Evolutionary conservation across 495 filamentous ascomycete genomes (phyloP), one percentile per base, ranked within the genome.

Genomic region (Penicillium parvum): DNA sequence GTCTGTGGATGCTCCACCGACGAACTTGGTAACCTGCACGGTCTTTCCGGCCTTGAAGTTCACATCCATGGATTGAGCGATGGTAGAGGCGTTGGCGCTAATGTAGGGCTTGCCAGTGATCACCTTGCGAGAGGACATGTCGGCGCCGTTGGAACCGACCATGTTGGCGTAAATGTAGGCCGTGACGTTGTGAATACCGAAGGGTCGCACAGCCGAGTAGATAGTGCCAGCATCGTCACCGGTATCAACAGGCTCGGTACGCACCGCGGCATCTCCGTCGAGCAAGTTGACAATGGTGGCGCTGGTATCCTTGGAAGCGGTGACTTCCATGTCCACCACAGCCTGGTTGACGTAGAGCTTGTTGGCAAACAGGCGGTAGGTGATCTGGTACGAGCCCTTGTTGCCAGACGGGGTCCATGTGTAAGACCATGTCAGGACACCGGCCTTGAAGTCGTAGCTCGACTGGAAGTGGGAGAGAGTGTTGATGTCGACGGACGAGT

Each of bases 311-410:
- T 47, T 50, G 10, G 72, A 71, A 1, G 81, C 60, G 4, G 65
- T 64, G 29, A 83, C 67, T 32, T 76, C 66, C 51, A 83, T 50
- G 27, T 80, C 73, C 9, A 84, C 75, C n/a, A 77, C 70, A 4
- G 76, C 81, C 50, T 79, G 76, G 42, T 83, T 84, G 47, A 81
- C 59, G 33, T 77, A 68, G 25, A 82, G 62, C 57, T 83, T 83
- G 57, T 83, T 69, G 7, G 76, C 69, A 44, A 84, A 78, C 29
- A 82, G 70, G 11, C 73, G 71, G 58, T 82, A 85, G 10, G 58
- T 69, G 32, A 87, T 65, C 12, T 75, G 57, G 44, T 77, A 81
- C 0, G 73, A 68, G 1, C 66, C 64, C 34, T 58, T 75, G 37
- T 61, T 50, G 9, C 67, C 65, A 5, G 50, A 45, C 2, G 85